Evolutionary conservation across 1,139 yeast genomes (phyloP).

Genomic region (Hansenula lynferdii): DNA sequence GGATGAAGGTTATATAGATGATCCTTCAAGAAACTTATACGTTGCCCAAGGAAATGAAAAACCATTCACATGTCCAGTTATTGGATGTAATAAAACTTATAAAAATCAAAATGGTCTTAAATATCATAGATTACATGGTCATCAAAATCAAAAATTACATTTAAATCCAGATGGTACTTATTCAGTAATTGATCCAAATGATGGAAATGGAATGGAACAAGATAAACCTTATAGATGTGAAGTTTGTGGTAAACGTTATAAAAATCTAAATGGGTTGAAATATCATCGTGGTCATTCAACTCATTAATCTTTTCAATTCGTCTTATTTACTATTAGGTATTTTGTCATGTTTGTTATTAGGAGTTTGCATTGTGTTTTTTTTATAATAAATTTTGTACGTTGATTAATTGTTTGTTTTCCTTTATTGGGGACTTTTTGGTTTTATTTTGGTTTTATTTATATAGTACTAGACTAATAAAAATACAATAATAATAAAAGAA

Average conservation of each 20-base stretch:
- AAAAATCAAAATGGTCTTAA: conserved; percentile 97
- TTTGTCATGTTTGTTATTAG: too few species aligned
- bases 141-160: conserved; percentile 88
- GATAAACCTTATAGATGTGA: conserved; percentile 98
- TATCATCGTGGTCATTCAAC: conserved; percentile 98
- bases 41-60: conserved; percentile 92
- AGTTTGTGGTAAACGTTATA: conserved; percentile 95
- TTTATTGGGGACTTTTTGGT: too few species aligned
- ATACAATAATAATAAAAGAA: too few species aligned
- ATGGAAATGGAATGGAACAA: conserved; percentile 90
- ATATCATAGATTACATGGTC: conserved; percentile 95
- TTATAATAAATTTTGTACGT: too few species aligned
- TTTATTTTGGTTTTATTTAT: too few species aligned
- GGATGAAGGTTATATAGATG: conserved; percentile 70
- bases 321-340: too few species aligned
- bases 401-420: too few species aligned
- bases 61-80: conserved; percentile 96
- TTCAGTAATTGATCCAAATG: conserved; percentile 91
- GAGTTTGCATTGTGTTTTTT: too few species aligned
- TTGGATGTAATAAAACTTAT: conserved; percentile 96
- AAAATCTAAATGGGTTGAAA: conserved; percentile 92
- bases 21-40: conserved; percentile 91
- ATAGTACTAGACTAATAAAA: too few species aligned
- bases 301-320: conserved; percentile 41
- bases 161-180: conserved; percentile 93